Percentiles rank a stretch among this genome's conserved stretches.
Evolutionary conservation across 148 eudicot genomes (phyloP).

Genomic region (Dianthus caryophyllus): DNA sequence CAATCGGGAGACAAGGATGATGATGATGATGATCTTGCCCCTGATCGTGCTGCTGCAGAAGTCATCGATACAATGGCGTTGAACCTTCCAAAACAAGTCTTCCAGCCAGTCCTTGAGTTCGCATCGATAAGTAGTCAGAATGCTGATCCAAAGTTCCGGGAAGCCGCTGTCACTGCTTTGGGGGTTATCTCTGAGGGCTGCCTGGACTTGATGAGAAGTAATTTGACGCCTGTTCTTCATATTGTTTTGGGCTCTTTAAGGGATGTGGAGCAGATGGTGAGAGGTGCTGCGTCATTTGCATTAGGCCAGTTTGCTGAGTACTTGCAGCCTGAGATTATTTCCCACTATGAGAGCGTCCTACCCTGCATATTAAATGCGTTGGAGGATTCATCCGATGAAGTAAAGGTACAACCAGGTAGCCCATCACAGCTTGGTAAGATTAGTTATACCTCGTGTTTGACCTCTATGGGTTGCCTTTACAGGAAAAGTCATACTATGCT

Average conservation of each 20-base stretch:
- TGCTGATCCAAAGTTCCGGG: conserved; percentile 75
- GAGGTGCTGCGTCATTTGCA: conserved; percentile 97
- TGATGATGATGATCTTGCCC: conserved; percentile 78
- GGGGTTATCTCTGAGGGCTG: conserved; percentile 93
- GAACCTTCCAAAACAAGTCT: conserved; percentile 77
- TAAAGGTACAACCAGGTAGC: conserved; percentile 50
- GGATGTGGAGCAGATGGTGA: conserved; percentile 92
- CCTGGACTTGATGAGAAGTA: conserved; percentile 64
- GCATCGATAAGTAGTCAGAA: conserved; percentile 70
- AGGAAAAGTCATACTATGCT: conserved; percentile 98
- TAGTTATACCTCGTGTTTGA: not conserved
- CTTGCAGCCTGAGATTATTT: conserved; percentile 92
- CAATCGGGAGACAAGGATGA: conserved; percentile 66
- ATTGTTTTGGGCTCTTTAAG: conserved; percentile 85
- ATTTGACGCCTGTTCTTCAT: conserved; percentile 67
- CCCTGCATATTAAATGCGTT: conserved; percentile 80
- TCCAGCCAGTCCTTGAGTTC: conserved; percentile 74
- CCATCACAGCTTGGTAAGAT: not conserved
- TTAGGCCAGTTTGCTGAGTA: conserved; percentile 92
- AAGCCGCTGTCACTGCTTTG: conserved; percentile 84
- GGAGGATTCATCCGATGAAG: conserved; percentile 90
- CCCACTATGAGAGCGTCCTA: conserved; percentile 82
- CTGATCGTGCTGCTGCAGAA: conserved; percentile 96
- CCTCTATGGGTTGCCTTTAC: conserved; percentile 18
- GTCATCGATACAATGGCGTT: conserved; percentile 96